Conservation (phyloP, 2,329 filamentous ascomycete species). For the Talaromyces islandicus region DNA sequence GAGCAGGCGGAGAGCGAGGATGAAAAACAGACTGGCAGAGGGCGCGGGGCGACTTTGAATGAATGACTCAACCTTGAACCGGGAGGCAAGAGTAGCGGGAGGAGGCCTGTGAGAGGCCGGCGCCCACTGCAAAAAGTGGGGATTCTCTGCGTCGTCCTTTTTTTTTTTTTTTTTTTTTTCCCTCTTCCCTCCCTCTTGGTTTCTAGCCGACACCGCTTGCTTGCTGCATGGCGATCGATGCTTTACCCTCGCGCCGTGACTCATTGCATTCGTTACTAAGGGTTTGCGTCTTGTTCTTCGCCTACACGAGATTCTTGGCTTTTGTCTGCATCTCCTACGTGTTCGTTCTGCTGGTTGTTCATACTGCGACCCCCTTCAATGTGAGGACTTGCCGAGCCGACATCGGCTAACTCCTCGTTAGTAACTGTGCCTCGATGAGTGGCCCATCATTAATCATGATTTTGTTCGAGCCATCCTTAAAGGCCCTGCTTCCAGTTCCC, state of each 20-base stretch:
- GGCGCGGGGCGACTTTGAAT: background rate
- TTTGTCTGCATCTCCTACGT: background rate
- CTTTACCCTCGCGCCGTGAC: background rate
- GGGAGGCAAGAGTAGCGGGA: background rate
- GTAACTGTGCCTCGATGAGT: too few species aligned
- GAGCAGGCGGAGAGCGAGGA: background rate
- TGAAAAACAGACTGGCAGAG: background rate
- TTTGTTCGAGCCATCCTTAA: too few species aligned
- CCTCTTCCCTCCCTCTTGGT: background rate
- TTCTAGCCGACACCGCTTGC: background rate
- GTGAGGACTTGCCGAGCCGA: background rate
- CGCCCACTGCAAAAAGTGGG: background rate
- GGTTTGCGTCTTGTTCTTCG: background rate
- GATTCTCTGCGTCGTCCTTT: background rate
- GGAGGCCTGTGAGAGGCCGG: background rate
- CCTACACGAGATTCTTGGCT: background rate
- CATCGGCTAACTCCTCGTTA: background rate
- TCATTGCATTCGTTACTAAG: background rate
- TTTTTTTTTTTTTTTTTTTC: background rate
- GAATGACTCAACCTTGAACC: constrained; percentile 1
- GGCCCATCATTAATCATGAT: too few species aligned
- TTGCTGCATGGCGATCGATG: background rate
- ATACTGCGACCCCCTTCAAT: background rate
- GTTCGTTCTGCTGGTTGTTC: background rate
- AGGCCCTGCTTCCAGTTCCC: too few species aligned